Evolutionary conservation across 305 asterid genomes (phyloP).

Genomic region (Fraxinus angustifolia): DNA sequence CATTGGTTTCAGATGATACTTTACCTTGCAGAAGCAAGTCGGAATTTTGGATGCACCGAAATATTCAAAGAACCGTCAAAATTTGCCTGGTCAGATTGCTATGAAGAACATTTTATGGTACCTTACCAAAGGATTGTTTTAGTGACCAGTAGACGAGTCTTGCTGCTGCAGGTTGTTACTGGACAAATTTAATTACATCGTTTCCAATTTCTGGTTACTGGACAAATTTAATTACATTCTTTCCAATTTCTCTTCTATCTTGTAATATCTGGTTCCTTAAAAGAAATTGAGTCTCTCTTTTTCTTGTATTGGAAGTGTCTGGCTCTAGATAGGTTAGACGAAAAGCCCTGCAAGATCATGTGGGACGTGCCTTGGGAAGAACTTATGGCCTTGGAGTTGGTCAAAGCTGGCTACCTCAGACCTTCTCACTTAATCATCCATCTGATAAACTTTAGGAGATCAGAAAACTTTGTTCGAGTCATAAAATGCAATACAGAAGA

Average conservation of each 20-base stretch:
- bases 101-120: constrained; percentile 75
- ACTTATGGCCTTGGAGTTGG: constrained; percentile 80
- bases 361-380: constrained; percentile 99
- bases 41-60: constrained; percentile 92
- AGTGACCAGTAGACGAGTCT: constrained; percentile 78
- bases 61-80: constrained; percentile 97
- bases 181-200: constrained; percentile 11
- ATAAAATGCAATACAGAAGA: constrained; percentile 79
- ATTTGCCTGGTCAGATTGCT: constrained; percentile 88
- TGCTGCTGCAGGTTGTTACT: constrained; percentile 76
- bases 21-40: constrained; percentile 90
- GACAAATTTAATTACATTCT: constrained; percentile 10
- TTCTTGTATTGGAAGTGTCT: constrained; percentile 51
- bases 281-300: constrained; percentile 20
- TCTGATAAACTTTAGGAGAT: constrained; percentile 66
- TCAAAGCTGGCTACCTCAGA: constrained; percentile 72
- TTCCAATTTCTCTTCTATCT: neutral
- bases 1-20: constrained; percentile 66
- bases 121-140: constrained; percentile 84
- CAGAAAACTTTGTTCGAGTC: constrained; percentile 86
- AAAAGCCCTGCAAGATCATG: constrained; percentile 88
- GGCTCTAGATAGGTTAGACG: constrained; percentile 76
- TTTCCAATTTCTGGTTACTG: constrained; percentile 21
- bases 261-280: neutral
- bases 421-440: constrained; percentile 90